Evolutionary conservation across 352 stramenopile species (phyloP), one percentile per base, ranked within the genome.

Genomic region (Phytophthora colocasiae): DNA sequence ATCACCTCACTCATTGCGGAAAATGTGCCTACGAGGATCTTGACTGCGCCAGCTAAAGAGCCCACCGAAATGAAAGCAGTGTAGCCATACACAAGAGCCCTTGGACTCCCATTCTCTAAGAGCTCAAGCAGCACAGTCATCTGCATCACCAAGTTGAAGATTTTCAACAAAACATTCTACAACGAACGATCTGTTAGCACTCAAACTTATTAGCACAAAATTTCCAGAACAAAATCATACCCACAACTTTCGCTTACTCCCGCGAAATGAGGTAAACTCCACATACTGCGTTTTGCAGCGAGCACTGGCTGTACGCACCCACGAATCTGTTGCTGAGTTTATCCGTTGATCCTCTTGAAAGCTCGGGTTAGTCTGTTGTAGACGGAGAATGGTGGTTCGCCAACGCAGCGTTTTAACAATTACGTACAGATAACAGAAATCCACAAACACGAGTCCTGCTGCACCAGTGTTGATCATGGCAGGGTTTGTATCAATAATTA

Each of bases 111-210:
- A 10, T 11, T 53, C 14, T 69, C 47, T 9, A 75, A 46, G 4
- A 78, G 38, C 10, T 63, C 29, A 15, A 63, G 26, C 17, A 78
- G 47, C 1, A 72, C 27, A 1, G 47, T 65, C 40, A 56, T 63
- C 47, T 78, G 59, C 45, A 78, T 62, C 6, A 12, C 51, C 14
- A 78, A 53, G 15, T 78, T 71, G 14, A 71, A 57, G 2, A 66
- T 6, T 52, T 71, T 71, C 48, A 61, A 60, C 32, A 31, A 58
- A 4, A 66, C 47, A 9, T 66, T 71, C 63, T 70, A 22, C 60
- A 15, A n/a, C 39, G 7, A 36, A 10, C 15, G 6, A 47, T 7
- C 15, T 52, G 39, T 26, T 50, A 31, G 36, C 26, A 52, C 7
- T 8, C 44, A 36, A 36, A 22, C 22, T 22, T 22, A 22, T 22